phyloP scores from a whole-genome alignment of 257 asterid species.

The Echites panduratus region DNA sequence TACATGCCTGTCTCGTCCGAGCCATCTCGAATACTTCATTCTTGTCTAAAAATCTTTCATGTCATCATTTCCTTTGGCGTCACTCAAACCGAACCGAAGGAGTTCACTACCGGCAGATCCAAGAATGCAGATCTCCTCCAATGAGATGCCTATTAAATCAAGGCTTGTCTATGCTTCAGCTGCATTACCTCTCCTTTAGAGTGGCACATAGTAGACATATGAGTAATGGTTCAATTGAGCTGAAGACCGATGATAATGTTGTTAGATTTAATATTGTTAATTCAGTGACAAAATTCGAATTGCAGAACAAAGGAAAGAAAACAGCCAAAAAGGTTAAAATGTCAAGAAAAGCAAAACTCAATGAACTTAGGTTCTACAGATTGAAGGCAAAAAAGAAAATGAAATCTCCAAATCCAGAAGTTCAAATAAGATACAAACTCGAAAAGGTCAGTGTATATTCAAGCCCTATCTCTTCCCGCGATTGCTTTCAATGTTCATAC shows the following conservation, averaged over 20 bases:
- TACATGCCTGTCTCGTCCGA: background rate
- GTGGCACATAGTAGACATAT: slow-evolving; percentile 33
- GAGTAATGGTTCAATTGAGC: slow-evolving; percentile 48
- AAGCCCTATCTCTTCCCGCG: background rate
- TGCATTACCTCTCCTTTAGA: slow-evolving; percentile 18
- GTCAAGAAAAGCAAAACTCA: slow-evolving; percentile 72
- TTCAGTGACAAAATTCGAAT: slow-evolving; percentile 21
- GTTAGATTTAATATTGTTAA: slow-evolving; percentile 62
- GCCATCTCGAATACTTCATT: background rate
- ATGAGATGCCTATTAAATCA: slow-evolving; percentile 16
- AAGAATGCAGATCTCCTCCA: slow-evolving; percentile 17
- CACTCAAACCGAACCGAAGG: slow-evolving; percentile 10
- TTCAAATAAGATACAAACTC: slow-evolving; percentile 82
- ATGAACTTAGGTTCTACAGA: slow-evolving; percentile 79
- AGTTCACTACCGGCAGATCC: slow-evolving; percentile 24
- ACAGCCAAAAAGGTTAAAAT: slow-evolving; percentile 26
- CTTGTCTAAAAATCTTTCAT: slow-evolving; percentile 1
- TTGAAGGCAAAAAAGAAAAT: slow-evolving; percentile 92
- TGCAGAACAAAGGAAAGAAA: slow-evolving; percentile 29
- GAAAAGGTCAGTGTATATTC: slow-evolving; percentile 56
- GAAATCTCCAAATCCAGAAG: slow-evolving; percentile 97
- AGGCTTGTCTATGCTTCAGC: slow-evolving; percentile 17
- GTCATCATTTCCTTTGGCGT: slow-evolving; percentile 19
- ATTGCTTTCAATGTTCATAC: background rate
- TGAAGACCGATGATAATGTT: slow-evolving; percentile 51